These are phyloP conservation scores for Thinopyrum elongatum DNA, from an alignment of 176 grass and related monocot species.

Conservation along the genomic window DNA sequence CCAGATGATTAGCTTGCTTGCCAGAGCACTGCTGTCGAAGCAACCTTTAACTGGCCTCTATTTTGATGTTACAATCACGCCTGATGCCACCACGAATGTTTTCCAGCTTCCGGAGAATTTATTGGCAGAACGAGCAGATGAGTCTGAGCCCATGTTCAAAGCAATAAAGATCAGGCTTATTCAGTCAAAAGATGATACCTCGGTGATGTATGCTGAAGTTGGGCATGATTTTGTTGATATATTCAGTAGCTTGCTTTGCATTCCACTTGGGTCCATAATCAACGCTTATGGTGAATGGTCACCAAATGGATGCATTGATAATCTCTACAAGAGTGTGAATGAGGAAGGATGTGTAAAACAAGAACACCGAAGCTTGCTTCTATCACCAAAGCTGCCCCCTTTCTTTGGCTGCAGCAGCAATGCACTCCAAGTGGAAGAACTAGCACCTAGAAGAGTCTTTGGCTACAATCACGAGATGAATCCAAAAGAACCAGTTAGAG, in stretches of 20 bases:
- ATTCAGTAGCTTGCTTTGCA: neutral
- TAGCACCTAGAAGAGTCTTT: neutral
- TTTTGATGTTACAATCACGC: neutral
- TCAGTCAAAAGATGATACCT: neutral
- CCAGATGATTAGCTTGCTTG: neutral
- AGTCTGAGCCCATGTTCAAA: neutral
- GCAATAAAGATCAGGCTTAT: conserved; percentile 15
- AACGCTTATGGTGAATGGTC: neutral
- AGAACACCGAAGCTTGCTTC: neutral
- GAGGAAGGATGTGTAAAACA: neutral
- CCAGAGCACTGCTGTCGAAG: neutral
- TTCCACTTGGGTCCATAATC: neutral
- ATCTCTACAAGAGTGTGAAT: neutral
- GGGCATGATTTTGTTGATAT: neutral
- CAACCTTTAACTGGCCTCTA: neutral
- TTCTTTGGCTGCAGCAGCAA: neutral
- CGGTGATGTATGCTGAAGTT: neutral
- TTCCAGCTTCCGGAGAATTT: neutral
- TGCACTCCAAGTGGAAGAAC: neutral
- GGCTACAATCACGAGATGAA: neutral
- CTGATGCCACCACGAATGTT: neutral
- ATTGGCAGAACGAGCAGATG: neutral
- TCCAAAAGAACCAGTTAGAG: neutral
- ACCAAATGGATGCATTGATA: neutral
- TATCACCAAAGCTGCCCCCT: neutral